Base-by-base conservation (phyloP, 768 basidiomycete species). In the Panaeolus papilionaceus region DNA sequence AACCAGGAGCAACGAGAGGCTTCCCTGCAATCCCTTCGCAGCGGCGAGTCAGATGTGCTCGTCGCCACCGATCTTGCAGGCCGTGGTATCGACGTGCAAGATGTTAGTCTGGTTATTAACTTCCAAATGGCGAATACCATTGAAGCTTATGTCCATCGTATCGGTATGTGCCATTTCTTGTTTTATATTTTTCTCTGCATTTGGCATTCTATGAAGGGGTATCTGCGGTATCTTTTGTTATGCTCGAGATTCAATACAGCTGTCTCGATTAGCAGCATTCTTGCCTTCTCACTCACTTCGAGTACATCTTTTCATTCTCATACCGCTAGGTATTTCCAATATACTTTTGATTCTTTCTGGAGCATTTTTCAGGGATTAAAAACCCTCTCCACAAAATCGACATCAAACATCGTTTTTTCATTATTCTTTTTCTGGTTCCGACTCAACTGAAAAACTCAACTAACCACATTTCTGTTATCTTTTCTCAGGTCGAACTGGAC, bases 31-130 rank as follows among this genome's bases (percentile, higher is more conserved):
- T 84, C 93, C 1, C 80, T 99, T 67, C 90, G 98, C 10, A 90
- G 85, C 33, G 97, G 96, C 63, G 90, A 95, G 64, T 85, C 92
- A 20, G 91, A 96, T 75, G 86, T 99, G 23, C 85, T 99, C 8
- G 97, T 99, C 38, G 98, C 98, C 1, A 99, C 98, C 4, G 98
- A 99, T 79, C 84, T 99, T 51, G 98, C 98, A 47, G 98, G 98
- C 54, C 93, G 98, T 74, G 98, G 98, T 86, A 99, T 99, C 78
- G 98, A 99, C 79, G 97, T 99, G 12, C 94, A 95, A 68, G 96
- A 99, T 76, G 98, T 99, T 68, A 92, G 90, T 68, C 83, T 98
- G 63, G 97, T 99, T 69, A 90, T 99, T 84, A 99, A 99, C 79
- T 99, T 90, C 85, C 95, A 98, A 81, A 99, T 99, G 97, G 89